Evolutionary conservation across 2,329 filamentous ascomycete species (phyloP).

Genomic region (Stachybotrys elegans): DNA sequence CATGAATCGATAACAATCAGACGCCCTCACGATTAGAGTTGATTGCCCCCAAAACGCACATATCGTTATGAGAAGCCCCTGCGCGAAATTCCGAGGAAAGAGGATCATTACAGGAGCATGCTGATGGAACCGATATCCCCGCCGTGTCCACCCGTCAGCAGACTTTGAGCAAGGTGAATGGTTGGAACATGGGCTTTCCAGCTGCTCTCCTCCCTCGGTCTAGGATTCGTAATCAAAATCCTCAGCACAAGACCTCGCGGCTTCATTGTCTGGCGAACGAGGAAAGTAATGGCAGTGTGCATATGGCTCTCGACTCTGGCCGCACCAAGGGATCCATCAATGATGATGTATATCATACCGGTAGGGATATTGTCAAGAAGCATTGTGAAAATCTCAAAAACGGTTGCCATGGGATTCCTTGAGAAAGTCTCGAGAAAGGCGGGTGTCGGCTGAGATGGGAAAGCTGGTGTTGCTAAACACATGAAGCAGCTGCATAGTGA

Average conservation of each 20-base stretch:
- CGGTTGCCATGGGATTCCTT: background rate
- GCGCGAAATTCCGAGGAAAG: background rate
- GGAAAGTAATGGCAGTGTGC: background rate
- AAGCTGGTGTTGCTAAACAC: background rate
- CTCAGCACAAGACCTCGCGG: background rate
- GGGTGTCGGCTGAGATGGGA: background rate
- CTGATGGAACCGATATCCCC: background rate
- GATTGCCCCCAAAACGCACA: background rate
- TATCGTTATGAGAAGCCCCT: background rate
- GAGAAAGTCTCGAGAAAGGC: background rate
- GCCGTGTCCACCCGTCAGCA: background rate
- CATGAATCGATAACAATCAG: background rate
- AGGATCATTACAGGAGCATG: background rate
- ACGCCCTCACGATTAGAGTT: background rate
- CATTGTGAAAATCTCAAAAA: background rate
- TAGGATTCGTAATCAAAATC: background rate
- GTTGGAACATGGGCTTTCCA: background rate
- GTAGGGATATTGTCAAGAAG: background rate
- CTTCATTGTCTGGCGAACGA: background rate
- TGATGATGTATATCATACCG: background rate
- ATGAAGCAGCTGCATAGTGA: background rate
- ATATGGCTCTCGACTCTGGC: background rate
- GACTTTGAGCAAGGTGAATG: background rate
- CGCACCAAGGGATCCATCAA: background rate
- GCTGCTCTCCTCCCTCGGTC: background rate